Conservation (phyloP, 345 rosid species). For the Ceriops decandra region DNA sequence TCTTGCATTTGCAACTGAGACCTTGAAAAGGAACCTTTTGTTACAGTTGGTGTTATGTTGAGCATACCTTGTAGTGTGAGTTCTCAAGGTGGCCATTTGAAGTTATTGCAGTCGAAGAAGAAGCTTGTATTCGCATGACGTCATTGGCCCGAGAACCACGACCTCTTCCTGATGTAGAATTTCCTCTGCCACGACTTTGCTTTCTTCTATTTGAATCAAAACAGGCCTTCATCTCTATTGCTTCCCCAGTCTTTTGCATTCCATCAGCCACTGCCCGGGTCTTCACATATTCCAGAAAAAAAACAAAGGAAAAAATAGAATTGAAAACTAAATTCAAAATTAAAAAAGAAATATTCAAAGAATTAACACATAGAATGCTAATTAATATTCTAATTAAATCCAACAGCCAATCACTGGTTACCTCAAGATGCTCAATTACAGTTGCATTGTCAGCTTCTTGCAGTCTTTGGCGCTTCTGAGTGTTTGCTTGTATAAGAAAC, state of each 20-base stretch:
- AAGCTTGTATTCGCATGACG: constrained; percentile 48
- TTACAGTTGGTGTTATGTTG: constrained; percentile 12
- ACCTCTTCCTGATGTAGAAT: constrained; percentile 68
- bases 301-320: not conserved
- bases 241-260: constrained; percentile 55
- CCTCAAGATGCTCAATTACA: constrained; percentile 61
- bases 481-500: constrained; percentile 89
- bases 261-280: constrained; percentile 57
- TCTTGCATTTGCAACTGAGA: too few species aligned
- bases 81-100: constrained; percentile 68
- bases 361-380: constrained; percentile 7
- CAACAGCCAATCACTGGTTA: constrained; percentile 22
- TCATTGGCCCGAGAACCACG: constrained; percentile 76
- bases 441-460: constrained; percentile 46
- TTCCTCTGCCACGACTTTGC: constrained; percentile 80
- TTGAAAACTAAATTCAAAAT: not conserved
- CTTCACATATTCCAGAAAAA: constrained; percentile 13
- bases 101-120: constrained; percentile 41
- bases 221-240: constrained; percentile 46
- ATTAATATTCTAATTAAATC: constrained; percentile 4
- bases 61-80: constrained; percentile 55
- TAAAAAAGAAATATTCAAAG: not conserved
- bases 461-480: constrained; percentile 73
- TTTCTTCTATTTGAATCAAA: constrained; percentile 62
- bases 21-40: too few species aligned